These are phyloP conservation scores for Mercurialis annua DNA, from an alignment of 345 rosid species.

Conservation along the genomic window DNA sequence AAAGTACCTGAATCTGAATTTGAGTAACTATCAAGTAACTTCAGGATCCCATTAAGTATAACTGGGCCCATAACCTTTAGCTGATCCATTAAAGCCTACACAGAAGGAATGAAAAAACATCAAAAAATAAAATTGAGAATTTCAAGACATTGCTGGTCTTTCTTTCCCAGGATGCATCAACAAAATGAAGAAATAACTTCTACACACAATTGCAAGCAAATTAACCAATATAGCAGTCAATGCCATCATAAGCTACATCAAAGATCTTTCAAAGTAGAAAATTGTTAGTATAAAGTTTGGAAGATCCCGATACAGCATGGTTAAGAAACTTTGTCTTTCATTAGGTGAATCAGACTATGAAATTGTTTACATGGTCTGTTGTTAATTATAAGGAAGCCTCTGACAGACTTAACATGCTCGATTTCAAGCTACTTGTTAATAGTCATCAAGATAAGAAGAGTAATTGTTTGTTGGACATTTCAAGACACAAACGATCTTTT, in stretches of 20 bases:
- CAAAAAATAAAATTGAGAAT: not conserved
- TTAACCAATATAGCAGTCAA: not conserved
- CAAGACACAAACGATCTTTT: not conserved
- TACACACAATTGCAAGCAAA: not conserved
- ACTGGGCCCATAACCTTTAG: constrained; percentile 94
- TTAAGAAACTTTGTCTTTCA: not conserved
- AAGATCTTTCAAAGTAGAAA: not conserved
- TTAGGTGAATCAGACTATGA: not conserved
- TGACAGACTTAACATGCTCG: not conserved
- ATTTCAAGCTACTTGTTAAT: not conserved
- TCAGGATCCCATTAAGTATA: constrained; percentile 71
- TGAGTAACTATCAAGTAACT: constrained; percentile 79
- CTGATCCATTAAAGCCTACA: constrained; percentile 78
- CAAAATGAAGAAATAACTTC: not conserved
- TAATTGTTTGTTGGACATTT: not conserved
- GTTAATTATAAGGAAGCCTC: not conserved
- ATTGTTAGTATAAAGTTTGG: not conserved
- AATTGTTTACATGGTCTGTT: not conserved
- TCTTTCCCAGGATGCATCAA: not conserved
- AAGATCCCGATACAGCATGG: not conserved
- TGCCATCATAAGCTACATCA: not conserved
- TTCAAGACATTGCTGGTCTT: not conserved
- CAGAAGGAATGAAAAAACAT: constrained; percentile 12
- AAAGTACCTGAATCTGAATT: constrained; percentile 65
- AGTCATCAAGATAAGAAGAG: not conserved